These are phyloP conservation scores for Leccinum ochraceum DNA, from an alignment of 768 basidiomycete species.

Conservation along the genomic window DNA sequence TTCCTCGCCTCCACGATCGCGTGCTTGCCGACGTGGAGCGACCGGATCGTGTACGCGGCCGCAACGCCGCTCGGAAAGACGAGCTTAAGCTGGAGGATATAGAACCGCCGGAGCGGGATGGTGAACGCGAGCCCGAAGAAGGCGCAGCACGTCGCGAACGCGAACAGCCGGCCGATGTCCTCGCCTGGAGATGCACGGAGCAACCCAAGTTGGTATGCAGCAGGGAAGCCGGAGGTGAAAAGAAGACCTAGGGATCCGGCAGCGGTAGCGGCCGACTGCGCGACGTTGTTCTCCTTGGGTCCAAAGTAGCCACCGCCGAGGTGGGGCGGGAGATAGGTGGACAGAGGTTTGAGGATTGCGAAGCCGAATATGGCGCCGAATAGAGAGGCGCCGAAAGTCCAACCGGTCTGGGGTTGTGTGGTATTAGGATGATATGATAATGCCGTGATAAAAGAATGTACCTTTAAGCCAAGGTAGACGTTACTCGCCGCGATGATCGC, in stretches of 20 bases:
- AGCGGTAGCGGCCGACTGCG: conserved; percentile 1
- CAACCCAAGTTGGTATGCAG: not conserved
- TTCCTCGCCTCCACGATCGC: not conserved
- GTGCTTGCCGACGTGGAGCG: not conserved
- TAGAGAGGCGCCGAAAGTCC: conserved; percentile 3
- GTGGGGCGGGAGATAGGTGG: not conserved
- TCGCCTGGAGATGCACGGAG: not conserved
- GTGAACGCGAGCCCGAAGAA: conserved; percentile 4
- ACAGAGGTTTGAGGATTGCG: conserved; percentile 2
- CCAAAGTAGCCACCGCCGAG: conserved; percentile 3
- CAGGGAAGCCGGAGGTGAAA: conserved; percentile 3
- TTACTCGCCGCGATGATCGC: conserved; percentile 3
- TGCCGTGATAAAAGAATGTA: not conserved
- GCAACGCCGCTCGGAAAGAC: conserved; percentile 3
- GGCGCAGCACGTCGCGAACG: not conserved
- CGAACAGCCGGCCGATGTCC: conserved; percentile 2
- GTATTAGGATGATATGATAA: not conserved
- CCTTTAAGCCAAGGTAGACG: conserved; percentile 7
- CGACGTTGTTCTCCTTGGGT: conserved; percentile 5
- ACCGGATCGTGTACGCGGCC: conserved; percentile 1
- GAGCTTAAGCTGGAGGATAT: conserved; percentile 1
- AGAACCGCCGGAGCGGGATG: conserved; percentile 2
- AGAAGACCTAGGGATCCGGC: conserved; percentile 1
- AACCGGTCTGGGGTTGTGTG: not conserved
- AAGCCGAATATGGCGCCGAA: conserved; percentile 6